Evolutionary conservation across 352 stramenopile genomes (phyloP).

Genomic region (Salisapilia sapeloensis): DNA sequence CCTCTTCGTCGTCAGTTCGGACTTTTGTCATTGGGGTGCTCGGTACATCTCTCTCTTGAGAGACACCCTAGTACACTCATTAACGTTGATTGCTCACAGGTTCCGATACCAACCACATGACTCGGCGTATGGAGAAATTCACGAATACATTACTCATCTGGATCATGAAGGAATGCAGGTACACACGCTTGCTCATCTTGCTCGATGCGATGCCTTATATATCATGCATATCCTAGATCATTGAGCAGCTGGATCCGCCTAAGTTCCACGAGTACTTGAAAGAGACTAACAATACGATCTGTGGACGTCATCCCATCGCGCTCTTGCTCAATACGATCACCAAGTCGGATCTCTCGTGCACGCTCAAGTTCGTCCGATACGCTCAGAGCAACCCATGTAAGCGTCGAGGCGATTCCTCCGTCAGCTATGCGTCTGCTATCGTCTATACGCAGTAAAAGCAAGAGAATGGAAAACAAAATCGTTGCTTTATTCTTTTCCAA

Average conservation of each 20-base stretch:
- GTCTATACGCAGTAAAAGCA: too few species aligned
- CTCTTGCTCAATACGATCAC: conserved; percentile 47
- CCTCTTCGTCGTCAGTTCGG: conserved; percentile 91
- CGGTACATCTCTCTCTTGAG: conserved; percentile 13
- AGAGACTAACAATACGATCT: conserved; percentile 94
- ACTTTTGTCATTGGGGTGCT: conserved; percentile 95
- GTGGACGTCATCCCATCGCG: conserved; percentile 90
- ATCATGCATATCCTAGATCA: conserved; percentile 25
- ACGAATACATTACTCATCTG: conserved; percentile 91
- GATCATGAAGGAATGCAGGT: conserved; percentile 82
- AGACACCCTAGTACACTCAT: not conserved
- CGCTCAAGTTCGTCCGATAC: conserved; percentile 88
- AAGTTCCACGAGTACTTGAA: conserved; percentile 92
- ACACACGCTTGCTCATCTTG: conserved; percentile 2
- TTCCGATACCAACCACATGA: conserved; percentile 86
- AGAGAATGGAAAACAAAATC: too few species aligned
- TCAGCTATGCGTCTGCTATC: conserved; percentile 91
- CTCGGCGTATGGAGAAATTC: conserved; percentile 75
- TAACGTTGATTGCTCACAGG: conserved; percentile 4
- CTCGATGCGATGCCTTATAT: conserved; percentile 1
- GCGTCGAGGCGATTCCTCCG: conserved; percentile 78
- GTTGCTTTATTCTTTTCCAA: conserved; percentile 8
- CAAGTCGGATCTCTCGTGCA: conserved; percentile 35
- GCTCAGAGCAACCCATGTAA: conserved; percentile 81
- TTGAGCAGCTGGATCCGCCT: conserved; percentile 80